Base-by-base conservation (phyloP, 495 filamentous ascomycete genomes). In the Parachaetomium inaequale region DNA sequence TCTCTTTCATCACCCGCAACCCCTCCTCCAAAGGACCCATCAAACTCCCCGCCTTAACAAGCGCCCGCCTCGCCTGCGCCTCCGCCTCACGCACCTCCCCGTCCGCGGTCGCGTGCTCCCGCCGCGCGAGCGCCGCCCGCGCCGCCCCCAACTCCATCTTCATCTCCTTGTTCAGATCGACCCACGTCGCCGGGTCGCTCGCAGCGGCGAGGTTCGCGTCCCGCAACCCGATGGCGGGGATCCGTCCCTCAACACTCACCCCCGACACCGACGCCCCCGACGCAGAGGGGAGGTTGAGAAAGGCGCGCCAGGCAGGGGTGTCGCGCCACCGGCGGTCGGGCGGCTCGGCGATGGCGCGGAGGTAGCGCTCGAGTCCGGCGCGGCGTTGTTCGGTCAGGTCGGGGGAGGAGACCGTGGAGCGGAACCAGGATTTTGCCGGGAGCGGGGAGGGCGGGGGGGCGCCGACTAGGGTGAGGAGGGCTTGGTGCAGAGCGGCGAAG, bases 321-420 rank as follows among this genome's bases (percentile, higher is more conserved):
- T 86, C 87, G n/a, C 93, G 85, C 94, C 94, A 98, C 49, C 90
- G 82, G 4, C 84, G 73, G 67, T 98, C 92, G 7, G 85, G 81
- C 14, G 82, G 74, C 58, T 86, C 84, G 60, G 93, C 91, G 64
- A 98, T 92, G 34, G 86, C 85, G 47, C 82, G 84, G 26, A 98
- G 85, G 77, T 98, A 98, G 47, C 78, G 68, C 75, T 97, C 91
- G 3, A 98, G 83, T 0, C 79, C 88, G 63, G 76, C 66, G 21
- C 92, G 88, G 21, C 94, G 88, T 63, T 87, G 75, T 79, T 95
- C 91, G 57, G 92, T 91, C 34, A 95, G 84, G 19, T 84, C 81
- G 34, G 91, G 83, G 53, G 88, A 92, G 59, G 81, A 81, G 64
- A 89, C 78, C 7, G 94, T 96, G 50, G 87, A 87, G 61, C 84